Base-by-base conservation (phyloP, 73 alveolate genomes). In the Diophrys sp. region DNA sequence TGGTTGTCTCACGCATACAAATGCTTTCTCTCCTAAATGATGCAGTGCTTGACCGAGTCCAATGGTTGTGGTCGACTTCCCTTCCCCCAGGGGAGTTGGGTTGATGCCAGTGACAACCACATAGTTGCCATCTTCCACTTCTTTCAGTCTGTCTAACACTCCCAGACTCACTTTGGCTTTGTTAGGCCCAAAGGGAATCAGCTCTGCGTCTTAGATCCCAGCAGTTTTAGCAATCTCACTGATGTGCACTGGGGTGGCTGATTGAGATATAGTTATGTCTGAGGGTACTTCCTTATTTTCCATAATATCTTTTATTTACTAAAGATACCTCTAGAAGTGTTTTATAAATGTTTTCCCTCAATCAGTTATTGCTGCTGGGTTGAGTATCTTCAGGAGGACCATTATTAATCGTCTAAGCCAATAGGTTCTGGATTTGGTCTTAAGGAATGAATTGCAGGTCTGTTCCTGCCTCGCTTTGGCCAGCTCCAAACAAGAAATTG, bases 11-110 rank as follows among this genome's bases (percentile, higher is more conserved):
- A 85, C 66, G 79, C 85, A 79, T 1, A 89, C 80, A 54, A 84
- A 71, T 1, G 79, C 92, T 71, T 77, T 84, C 31, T 78, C 72
- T 27, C 84, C 84, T 14, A 84, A 75, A 0, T 75, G 81, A 29
- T 73, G 77, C 31, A 84, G 26, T 2, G 88, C 92, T 28, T 84
- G 88, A 0, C 84, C 78, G 5, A 84, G 44, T 18, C 92, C 92
- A 54, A 84, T 82, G 1, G 92, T 84, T 5, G 92, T 84, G 28
- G 84, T 78, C 55, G 78, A 75, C 18, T 75, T 75, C 24, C 80
- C 80, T 55, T 85, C 92, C 2, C 92, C 92, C 29, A 79, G 27
- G 23, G 92, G 92, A 1, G 92, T 85, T 26, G 92, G 92, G 74
- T 85, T 85, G 80, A 85, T 85, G 14, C 84, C 92, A 44, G 89